A percentile compares a stretch with the other conserved stretches of the same genome.
phyloP scores from a whole-genome alignment of 2,329 filamentous ascomycete genomes.

The Cladosporium cucumerinum region DNA sequence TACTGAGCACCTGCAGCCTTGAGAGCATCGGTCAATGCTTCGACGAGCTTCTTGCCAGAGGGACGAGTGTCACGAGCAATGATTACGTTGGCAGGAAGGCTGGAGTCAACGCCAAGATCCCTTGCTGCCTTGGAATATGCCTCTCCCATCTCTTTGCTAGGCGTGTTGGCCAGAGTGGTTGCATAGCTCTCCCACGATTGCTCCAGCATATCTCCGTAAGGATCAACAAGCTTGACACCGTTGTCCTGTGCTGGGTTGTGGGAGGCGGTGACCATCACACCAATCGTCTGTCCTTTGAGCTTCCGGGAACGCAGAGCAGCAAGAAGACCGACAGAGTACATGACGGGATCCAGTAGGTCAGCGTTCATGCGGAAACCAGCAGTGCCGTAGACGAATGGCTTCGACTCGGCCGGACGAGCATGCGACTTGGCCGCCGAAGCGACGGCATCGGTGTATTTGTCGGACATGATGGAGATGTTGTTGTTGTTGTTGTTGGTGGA shows the following conservation, averaged over 20 bases:
- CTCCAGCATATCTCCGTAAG: constrained; percentile 96
- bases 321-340: constrained; percentile 87
- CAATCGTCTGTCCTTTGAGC: constrained; percentile 84
- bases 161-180: constrained; percentile 82
- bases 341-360: constrained; percentile 83
- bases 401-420: constrained; percentile 31
- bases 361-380: constrained; percentile 68
- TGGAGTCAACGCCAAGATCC: constrained; percentile 70
- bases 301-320: constrained; percentile 86
- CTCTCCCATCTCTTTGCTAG: constrained; percentile 70
- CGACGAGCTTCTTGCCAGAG: constrained; percentile 79
- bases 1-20: constrained; percentile 70
- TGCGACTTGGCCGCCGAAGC: constrained; percentile 32
- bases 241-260: constrained; percentile 90
- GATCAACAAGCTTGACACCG: constrained; percentile 93
- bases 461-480: constrained; percentile 6
- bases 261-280: constrained; percentile 93
- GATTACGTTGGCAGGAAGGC: constrained; percentile 68
- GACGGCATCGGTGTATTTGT: constrained; percentile 26
- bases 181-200: constrained; percentile 87
- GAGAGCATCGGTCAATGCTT: constrained; percentile 74
- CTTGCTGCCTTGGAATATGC: constrained; percentile 73
- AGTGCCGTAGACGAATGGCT: constrained; percentile 58
- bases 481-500: neutral
- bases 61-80: constrained; percentile 91